These are phyloP conservation scores for Coniochaeta sp. DNA, from an alignment of 2,329 filamentous ascomycete genomes.

Conservation along the genomic window DNA sequence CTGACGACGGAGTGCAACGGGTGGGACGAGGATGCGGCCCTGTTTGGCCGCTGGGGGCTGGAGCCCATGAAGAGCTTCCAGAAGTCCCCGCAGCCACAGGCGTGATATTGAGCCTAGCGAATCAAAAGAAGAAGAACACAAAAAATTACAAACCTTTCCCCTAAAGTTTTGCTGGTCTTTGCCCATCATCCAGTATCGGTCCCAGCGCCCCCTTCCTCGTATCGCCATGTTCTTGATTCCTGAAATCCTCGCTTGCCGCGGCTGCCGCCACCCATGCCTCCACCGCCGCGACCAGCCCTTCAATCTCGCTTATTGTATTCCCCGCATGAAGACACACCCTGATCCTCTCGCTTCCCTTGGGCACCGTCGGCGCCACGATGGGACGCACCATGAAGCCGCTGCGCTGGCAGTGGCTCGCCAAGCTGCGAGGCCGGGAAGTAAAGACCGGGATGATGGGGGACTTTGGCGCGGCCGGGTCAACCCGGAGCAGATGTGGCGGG, in stretches of 20 bases:
- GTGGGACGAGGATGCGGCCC: slow-evolving; percentile 78
- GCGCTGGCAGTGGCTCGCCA: slow-evolving; percentile 46
- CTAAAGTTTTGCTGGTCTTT: too few species aligned
- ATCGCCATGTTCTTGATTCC: neutral
- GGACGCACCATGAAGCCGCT: slow-evolving; percentile 46
- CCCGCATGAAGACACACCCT: slow-evolving; percentile 51
- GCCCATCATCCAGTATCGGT: too few species aligned
- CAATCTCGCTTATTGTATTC: slow-evolving; percentile 45
- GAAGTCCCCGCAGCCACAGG: slow-evolving; percentile 3
- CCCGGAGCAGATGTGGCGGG: slow-evolving; percentile 17
- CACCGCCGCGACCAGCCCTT: slow-evolving; percentile 38
- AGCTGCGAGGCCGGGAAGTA: slow-evolving; percentile 39
- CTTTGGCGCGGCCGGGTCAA: slow-evolving; percentile 25
- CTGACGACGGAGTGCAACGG: slow-evolving; percentile 85
- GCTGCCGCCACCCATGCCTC: slow-evolving; percentile 26
- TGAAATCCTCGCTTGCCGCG: neutral
- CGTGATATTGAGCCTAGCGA: neutral
- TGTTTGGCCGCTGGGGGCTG: slow-evolving; percentile 79
- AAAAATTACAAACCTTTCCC: too few species aligned
- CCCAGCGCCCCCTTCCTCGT: too few species aligned
- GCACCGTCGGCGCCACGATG: slow-evolving; percentile 53
- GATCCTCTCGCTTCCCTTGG: slow-evolving; percentile 46
- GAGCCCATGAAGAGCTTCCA: slow-evolving; percentile 60
- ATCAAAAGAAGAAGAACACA: neutral
- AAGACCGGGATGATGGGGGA: slow-evolving; percentile 52